Conservation (phyloP, 2,329 filamentous ascomycete genomes). For the Alternaria brassicicola region DNA sequence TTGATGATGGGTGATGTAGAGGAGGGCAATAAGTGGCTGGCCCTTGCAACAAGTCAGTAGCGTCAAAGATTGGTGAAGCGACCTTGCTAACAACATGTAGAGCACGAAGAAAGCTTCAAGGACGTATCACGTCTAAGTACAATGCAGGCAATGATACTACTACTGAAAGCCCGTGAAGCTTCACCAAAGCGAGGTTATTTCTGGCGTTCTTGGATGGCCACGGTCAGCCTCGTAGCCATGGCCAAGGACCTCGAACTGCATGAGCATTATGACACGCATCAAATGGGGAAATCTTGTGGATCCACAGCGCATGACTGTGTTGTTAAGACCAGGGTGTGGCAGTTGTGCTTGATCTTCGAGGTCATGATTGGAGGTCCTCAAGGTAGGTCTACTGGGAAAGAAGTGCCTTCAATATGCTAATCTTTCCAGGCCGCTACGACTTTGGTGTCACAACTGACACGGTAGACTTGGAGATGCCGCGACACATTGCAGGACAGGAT, state of each 20-base stretch:
- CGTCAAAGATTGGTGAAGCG: background rate
- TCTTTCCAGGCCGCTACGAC: conserved; percentile 67
- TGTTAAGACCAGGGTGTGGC: conserved; percentile 87
- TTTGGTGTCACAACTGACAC: conserved; percentile 75
- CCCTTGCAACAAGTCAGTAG: conserved; percentile 79
- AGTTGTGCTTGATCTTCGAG: conserved; percentile 83
- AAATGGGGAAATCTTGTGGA: conserved; percentile 72
- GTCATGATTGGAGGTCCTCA: conserved; percentile 93
- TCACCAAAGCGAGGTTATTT: conserved; percentile 93
- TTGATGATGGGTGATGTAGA: conserved; percentile 81
- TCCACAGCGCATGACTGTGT: conserved; percentile 76
- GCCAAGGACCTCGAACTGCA: conserved; percentile 88
- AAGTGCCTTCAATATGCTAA: conserved; percentile 9
- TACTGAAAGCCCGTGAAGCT: conserved; percentile 91
- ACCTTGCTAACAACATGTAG: conserved; percentile 53
- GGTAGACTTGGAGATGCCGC: conserved; percentile 73
- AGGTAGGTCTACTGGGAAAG: conserved; percentile 60
- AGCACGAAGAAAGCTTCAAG: conserved; percentile 91
- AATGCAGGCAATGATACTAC: conserved; percentile 83
- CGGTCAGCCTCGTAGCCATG: conserved; percentile 92
- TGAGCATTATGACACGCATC: conserved; percentile 82
- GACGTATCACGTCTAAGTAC: conserved; percentile 90
- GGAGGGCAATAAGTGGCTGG: conserved; percentile 90
- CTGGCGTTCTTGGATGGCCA: conserved; percentile 95
- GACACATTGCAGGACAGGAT: conserved; percentile 70